These are phyloP conservation scores for Gaultheria prostrata DNA, from an alignment of 148 eudicot genomes.

Conservation along the genomic window DNA sequence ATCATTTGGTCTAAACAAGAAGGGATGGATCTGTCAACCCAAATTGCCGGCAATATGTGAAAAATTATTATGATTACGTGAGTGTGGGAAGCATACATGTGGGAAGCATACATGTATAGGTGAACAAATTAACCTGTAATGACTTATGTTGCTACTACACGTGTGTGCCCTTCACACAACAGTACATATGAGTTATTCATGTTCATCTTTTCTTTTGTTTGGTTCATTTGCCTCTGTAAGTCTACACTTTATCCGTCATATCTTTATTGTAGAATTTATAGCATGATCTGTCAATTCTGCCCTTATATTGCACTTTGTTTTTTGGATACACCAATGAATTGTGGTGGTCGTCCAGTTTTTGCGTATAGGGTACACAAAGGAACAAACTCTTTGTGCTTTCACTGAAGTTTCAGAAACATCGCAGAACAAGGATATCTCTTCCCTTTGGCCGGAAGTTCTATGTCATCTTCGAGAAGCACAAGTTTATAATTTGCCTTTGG, in stretches of 20 bases:
- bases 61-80: neutral
- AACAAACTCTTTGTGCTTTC: slow-evolving; percentile 49
- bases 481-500: slow-evolving; percentile 44
- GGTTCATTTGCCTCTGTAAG: neutral
- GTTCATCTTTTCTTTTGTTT: neutral
- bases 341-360: slow-evolving; percentile 37
- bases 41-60: neutral
- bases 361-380: slow-evolving; percentile 51
- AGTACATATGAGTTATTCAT: neutral
- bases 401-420: slow-evolving; percentile 49
- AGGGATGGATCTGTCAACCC: neutral
- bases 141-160: neutral
- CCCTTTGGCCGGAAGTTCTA: slow-evolving; percentile 62
- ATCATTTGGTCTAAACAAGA: neutral
- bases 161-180: neutral
- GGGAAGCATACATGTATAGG: neutral
- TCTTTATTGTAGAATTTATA: neutral
- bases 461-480: slow-evolving; percentile 60
- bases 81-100: neutral
- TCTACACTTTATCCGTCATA: neutral
- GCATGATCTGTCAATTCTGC: neutral
- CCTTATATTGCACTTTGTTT: neutral
- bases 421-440: slow-evolving; percentile 39
- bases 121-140: neutral
- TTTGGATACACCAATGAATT: neutral